Evolutionary conservation across 108 stramenopile species (phyloP).

Genomic region (Nannochloropsis salina): DNA sequence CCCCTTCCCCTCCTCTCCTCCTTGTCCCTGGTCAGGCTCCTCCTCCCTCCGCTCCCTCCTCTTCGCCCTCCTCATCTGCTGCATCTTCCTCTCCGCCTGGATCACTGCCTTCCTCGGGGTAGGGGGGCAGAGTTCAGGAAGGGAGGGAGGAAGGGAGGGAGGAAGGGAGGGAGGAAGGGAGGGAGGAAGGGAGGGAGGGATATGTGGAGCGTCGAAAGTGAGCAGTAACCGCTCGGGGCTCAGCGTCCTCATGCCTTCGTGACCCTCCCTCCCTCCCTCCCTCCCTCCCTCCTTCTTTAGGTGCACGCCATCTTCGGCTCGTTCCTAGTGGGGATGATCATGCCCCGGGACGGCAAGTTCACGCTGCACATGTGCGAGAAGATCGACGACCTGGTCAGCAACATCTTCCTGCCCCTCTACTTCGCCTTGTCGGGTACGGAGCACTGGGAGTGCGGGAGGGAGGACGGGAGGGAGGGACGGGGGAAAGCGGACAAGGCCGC

Average conservation of each 20-base stretch:
- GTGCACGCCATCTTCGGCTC: slow-evolving; percentile 41
- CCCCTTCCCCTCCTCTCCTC: neutral
- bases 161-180: neutral
- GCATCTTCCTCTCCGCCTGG: neutral
- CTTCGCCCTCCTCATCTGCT: slow-evolving; percentile 2
- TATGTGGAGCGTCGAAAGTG: neutral
- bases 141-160: neutral
- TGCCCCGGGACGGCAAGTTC: slow-evolving; percentile 25
- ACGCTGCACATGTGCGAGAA: slow-evolving; percentile 24
- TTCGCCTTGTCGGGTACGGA: slow-evolving; percentile 33
- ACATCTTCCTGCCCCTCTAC: slow-evolving; percentile 27
- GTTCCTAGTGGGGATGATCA: slow-evolving; percentile 37
- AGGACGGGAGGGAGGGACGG: neutral
- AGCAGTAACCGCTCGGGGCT: neutral
- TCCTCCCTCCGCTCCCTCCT: slow-evolving; percentile 3
- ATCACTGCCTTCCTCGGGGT: neutral
- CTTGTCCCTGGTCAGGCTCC: neutral
- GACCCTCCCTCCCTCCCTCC: neutral
- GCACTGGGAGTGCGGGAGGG: too few relatives aligned
- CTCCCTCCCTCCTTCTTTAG: neutral
- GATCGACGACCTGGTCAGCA: slow-evolving; percentile 33
- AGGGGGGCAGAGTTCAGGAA: too few relatives aligned
- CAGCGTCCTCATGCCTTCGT: neutral
- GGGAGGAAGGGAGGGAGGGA: neutral
- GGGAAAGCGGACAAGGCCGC: neutral